Percentiles rank a stretch among this genome's conserved stretches.
phyloP scores from a whole-genome alignment of 345 rosid genomes.

The Ailanthus altissimus region DNA sequence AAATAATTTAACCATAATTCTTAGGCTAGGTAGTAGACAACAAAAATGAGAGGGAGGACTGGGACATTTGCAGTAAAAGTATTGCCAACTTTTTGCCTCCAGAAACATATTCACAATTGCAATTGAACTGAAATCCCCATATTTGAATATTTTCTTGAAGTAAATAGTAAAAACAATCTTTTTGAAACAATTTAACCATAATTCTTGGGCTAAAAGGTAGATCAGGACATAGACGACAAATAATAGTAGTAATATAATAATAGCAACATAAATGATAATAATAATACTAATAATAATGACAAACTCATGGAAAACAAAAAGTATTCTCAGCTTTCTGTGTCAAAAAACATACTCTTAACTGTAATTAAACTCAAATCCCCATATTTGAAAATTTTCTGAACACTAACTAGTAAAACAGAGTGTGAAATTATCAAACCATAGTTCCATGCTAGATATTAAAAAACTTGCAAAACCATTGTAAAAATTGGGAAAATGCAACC shows the following conservation, averaged over 20 bases:
- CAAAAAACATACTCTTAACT: not conserved
- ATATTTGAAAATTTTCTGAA: not conserved
- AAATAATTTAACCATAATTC: too few relatives aligned
- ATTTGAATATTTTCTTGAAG: too few relatives aligned
- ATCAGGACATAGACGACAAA: not conserved
- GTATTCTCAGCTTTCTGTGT: not conserved
- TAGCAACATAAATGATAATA: not conserved
- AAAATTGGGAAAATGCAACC: not conserved
- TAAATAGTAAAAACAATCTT: too few relatives aligned
- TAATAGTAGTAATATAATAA: not conserved
- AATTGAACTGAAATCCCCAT: too few relatives aligned
- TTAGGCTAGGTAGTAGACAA: too few relatives aligned
- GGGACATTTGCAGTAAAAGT: too few relatives aligned
- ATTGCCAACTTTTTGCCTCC: too few relatives aligned
- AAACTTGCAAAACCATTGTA: not conserved
- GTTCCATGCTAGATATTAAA: not conserved
- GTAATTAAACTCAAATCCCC: not conserved
- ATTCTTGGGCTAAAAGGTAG: not conserved
- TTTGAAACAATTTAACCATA: too few relatives aligned
- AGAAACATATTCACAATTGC: too few relatives aligned
- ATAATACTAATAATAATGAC: not conserved
- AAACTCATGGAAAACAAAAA: not conserved
- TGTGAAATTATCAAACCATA: not conserved
- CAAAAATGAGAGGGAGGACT: too few relatives aligned
- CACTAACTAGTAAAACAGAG: not conserved